These are phyloP conservation scores for Hanseniaspora gamundiae DNA, from an alignment of 1,139 yeast species.

Conservation along the genomic window DNA sequence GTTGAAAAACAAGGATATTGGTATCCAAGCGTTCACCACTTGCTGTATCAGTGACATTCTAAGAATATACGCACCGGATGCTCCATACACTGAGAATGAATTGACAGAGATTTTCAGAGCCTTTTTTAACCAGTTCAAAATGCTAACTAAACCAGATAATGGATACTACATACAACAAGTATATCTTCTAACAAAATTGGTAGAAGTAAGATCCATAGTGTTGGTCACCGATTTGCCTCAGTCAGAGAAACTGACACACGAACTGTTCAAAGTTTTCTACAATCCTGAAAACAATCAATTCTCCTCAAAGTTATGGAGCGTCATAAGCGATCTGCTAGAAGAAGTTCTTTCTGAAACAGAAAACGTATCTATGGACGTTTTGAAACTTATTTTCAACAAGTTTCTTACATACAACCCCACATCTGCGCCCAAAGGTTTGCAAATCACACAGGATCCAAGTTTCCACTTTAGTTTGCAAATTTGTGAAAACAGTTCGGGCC, in stretches of 20 bases:
- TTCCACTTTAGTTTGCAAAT: conserved; percentile 56
- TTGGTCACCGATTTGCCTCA: conserved; percentile 66
- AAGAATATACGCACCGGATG: conserved; percentile 79
- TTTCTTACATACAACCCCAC: conserved; percentile 26
- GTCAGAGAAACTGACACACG: conserved; percentile 41
- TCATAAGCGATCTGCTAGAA: conserved; percentile 55
- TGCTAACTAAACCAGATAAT: conserved; percentile 45
- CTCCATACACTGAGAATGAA: conserved; percentile 64
- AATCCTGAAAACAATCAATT: conserved; percentile 30
- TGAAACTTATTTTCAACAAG: conserved; percentile 44
- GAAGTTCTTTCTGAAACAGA: conserved; percentile 73
- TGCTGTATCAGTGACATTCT: conserved; percentile 70
- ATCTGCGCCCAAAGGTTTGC: conserved; percentile 23
- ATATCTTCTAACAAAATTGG: conserved; percentile 53
- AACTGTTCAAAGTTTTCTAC: conserved; percentile 53
- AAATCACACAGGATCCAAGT: conserved; percentile 37
- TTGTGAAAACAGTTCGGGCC: conserved; percentile 59
- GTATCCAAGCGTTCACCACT: conserved; percentile 60
- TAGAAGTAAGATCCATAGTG: conserved; percentile 72
- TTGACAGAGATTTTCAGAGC: conserved; percentile 50
- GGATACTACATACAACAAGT: conserved; percentile 57
- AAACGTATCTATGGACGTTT: conserved; percentile 48
- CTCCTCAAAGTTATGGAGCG: conserved; percentile 38
- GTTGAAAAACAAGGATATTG: conserved; percentile 48
- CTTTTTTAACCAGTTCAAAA: conserved; percentile 50